phyloP scores from a whole-genome alignment of 495 filamentous ascomycete species.

The Elasticomyces elasticus region DNA sequence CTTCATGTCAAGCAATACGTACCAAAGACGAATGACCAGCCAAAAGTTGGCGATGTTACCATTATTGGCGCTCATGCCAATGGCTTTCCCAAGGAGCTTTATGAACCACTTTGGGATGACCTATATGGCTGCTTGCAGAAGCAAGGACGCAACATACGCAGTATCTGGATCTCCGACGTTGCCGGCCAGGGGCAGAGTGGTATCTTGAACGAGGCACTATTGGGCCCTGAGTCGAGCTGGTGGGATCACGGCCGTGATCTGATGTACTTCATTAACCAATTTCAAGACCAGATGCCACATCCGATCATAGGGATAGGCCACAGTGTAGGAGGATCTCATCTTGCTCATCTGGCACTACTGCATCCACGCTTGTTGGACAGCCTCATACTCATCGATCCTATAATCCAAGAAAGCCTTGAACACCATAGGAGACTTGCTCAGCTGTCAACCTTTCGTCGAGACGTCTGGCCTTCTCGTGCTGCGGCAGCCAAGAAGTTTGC shows the following conservation, averaged over 20 bases:
- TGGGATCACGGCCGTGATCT: slow-evolving; percentile 78
- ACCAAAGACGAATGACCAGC: slow-evolving; percentile 24
- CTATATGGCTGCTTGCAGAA: slow-evolving; percentile 17
- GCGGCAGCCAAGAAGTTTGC: slow-evolving; percentile 25
- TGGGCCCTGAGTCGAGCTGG: slow-evolving; percentile 47
- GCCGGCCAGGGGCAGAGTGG: slow-evolving; percentile 32
- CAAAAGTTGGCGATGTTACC: slow-evolving; percentile 32
- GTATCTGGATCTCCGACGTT: slow-evolving; percentile 36
- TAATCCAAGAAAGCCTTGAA: slow-evolving; percentile 41
- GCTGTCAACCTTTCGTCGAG: neutral
- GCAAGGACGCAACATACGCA: slow-evolving; percentile 23
- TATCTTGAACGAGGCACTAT: slow-evolving; percentile 30
- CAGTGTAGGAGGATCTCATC: slow-evolving; percentile 59
- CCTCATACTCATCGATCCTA: slow-evolving; percentile 70
- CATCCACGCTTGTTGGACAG: slow-evolving; percentile 72
- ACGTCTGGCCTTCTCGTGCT: slow-evolving; percentile 28
- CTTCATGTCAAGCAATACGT: slow-evolving; percentile 29
- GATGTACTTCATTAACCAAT: slow-evolving; percentile 69
- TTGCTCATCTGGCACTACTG: slow-evolving; percentile 35
- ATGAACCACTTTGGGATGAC: slow-evolving; percentile 40
- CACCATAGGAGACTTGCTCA: slow-evolving; percentile 19
- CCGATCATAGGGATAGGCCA: slow-evolving; percentile 86
- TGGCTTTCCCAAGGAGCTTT: slow-evolving; percentile 37
- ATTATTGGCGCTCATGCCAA: slow-evolving; percentile 38
- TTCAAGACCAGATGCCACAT: slow-evolving; percentile 69